Base-by-base conservation (phyloP, 2,329 filamentous ascomycete species). In the Microdochium bolleyi region DNA sequence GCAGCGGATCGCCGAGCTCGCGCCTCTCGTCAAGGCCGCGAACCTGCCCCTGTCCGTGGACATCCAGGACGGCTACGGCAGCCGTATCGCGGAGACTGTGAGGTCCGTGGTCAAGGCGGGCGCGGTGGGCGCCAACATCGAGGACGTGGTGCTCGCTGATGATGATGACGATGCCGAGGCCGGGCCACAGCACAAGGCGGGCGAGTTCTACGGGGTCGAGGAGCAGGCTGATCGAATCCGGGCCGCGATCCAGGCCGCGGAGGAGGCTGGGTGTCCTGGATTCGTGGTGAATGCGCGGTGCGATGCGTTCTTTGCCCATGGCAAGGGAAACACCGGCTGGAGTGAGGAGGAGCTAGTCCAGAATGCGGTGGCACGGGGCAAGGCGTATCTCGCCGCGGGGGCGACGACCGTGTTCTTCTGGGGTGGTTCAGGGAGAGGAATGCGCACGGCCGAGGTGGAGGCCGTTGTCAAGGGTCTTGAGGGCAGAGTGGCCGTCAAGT, bases 371-470 rank as follows among this genome's bases (percentile, higher is more conserved):
- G 61, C 65, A 49, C 69, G 83, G 1, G 82, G 80, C 0, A 76
- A 73, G 53, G 75, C 73, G n/a, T 85, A 78, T 60, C 66, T 85
- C 2, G 73, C 70, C 0, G 79, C 79, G 2, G 82, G 82, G 0
- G 82, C 82, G 0, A 77, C 73, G 13, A 83, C 77, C 1, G 72
- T 82, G 0, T 85, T 84, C 66, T 79, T 83, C 51, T 85, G 79
- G 80, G 81, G 81, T 14, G 78, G 69, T 8, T 59, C 67, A 0
- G 64, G 64, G 34, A 62, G 71, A 14, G 64, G 78, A 41, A 60
- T 80, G 13, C 67, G 67, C 13, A 68, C 63, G 13, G 70, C 67
- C 0, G 79, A 82, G 62, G 71, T 81, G 2, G 62, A 68, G 60
- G 63, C 59, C 44, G 60, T 83, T 56, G 76, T 75, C 2, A 62